phyloP scores from a whole-genome alignment of 805 yeast genomes.

The Nakazawaea populi region DNA sequence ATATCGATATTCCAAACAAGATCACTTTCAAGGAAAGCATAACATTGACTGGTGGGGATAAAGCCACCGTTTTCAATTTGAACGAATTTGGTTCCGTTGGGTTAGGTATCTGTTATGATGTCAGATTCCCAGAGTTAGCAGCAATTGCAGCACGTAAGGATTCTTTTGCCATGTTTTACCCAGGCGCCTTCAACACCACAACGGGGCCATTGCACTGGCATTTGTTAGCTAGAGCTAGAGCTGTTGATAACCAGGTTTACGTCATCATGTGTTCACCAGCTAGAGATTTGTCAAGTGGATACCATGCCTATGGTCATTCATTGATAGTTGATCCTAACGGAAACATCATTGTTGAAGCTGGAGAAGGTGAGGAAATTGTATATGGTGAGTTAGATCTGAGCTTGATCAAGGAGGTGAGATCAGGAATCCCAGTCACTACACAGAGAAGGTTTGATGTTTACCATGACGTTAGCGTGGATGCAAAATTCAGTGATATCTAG shows the following conservation, averaged over 20 bases:
- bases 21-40: conserved; percentile 82
- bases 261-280: conserved; percentile 86
- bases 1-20: conserved; percentile 86
- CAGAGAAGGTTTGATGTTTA: conserved; percentile 73
- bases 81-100: conserved; percentile 70
- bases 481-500: conserved; percentile 3
- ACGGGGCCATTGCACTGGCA: conserved; percentile 87
- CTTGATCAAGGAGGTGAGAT: conserved; percentile 49
- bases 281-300: conserved; percentile 55
- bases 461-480: conserved; percentile 33
- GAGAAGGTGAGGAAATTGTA: conserved; percentile 69
- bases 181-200: conserved; percentile 80
- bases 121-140: conserved; percentile 76
- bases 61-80: conserved; percentile 70
- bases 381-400: conserved; percentile 70
- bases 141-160: conserved; percentile 60
- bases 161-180: conserved; percentile 73
- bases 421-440: conserved; percentile 58
- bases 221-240: conserved; percentile 63
- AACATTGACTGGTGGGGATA: conserved; percentile 71
- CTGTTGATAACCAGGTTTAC: conserved; percentile 69
- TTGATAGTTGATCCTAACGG: conserved; percentile 61
- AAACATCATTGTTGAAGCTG: conserved; percentile 61
- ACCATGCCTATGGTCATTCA: conserved; percentile 66
- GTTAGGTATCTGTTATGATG: conserved; percentile 79